Base-by-base conservation (phyloP, 2,329 filamentous ascomycete species). In the Aspergillus alliaceus region DNA sequence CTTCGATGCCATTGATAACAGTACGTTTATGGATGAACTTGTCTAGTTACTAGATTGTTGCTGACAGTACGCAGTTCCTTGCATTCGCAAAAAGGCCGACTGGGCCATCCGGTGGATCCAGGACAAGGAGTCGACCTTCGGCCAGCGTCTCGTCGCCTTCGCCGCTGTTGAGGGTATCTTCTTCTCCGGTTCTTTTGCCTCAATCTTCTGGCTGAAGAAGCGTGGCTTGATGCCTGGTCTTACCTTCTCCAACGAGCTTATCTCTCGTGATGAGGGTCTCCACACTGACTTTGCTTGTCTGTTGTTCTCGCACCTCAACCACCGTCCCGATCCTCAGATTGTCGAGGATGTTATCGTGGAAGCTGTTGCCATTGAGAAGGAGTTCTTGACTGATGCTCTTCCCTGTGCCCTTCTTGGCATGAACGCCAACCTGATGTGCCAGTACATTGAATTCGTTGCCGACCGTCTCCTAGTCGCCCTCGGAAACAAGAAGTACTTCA, bases 201-300 rank as follows among this genome's bases (percentile, higher is more conserved):
- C 95, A 66, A 98, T 99, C 81, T 99, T 99, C 86, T 99, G 95
- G 95, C 84, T 99, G 73, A 99, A 98, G 90, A 99, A 99, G 89
- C 95, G 96, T 77, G 95, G 95, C 68, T 87, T 99, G 66, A 99
- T 99, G 95, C 90, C 95, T 48, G 95, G 95, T 69, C 85, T 99
- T 62, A 98, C 95, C 67, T 99, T 99, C 84, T 98, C 95, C 76
- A 99, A 99, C 83, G 95, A 99, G 84, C 90, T 99, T 72, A 99
- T 99, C 82, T 99, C 95, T 61, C 93, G 95, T 82, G 95, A 99
- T 69, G 95, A 99, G 85, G 95, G 95, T 77, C 91, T 99, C 68
- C 95, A 99, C 86, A 99, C 95, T 63, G 95, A 99, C 82, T 99
- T 99, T 71, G 95, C 95, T 67, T 99, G 95, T 79, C 85, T 99